phyloP scores from a whole-genome alignment of 192 early-diverging fungal genomes.

The Coemansia sp. region DNA sequence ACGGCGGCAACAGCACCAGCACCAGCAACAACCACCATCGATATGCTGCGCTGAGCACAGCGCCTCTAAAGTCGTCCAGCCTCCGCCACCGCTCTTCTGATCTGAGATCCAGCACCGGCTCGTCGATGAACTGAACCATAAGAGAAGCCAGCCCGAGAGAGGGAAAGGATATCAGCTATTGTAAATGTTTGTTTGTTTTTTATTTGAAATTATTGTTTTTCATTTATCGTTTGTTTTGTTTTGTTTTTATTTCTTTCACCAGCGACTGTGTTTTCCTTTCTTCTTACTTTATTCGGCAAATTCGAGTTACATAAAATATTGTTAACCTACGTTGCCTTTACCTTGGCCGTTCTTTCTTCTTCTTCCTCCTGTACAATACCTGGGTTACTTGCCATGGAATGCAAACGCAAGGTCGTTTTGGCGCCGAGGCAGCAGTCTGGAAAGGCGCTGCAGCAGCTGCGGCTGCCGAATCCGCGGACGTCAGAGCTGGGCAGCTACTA shows the following conservation, averaged over 20 bases:
- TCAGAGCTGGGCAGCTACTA: slow-evolving; percentile 32
- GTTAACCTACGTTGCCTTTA: not conserved
- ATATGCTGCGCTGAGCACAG: slow-evolving; percentile 17
- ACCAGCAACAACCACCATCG: slow-evolving; percentile 25
- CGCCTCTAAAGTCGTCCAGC: slow-evolving; percentile 42
- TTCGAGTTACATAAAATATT: not conserved
- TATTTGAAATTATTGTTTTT: slow-evolving; percentile 5
- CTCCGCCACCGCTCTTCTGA: slow-evolving; percentile 46
- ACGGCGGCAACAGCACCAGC: not conserved
- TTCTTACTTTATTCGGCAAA: not conserved
- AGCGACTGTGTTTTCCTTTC: not conserved
- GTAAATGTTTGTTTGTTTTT: not conserved
- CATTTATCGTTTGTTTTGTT: not conserved
- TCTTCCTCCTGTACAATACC: not conserved
- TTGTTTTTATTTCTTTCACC: not conserved
- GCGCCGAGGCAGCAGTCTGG: slow-evolving; percentile 25
- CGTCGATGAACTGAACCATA: slow-evolving; percentile 14
- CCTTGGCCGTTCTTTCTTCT: not conserved
- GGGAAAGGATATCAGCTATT: no score
- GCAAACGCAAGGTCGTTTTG: slow-evolving; percentile 21
- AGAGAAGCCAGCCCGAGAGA: no score
- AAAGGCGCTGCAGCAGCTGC: slow-evolving; percentile 27
- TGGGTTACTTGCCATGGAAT: slow-evolving; percentile 7
- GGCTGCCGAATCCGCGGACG: slow-evolving; percentile 34
- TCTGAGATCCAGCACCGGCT: slow-evolving; percentile 32